Base-by-base conservation (phyloP, 2,329 filamentous ascomycete genomes). In the Clarireedia homoeocarpa region DNA sequence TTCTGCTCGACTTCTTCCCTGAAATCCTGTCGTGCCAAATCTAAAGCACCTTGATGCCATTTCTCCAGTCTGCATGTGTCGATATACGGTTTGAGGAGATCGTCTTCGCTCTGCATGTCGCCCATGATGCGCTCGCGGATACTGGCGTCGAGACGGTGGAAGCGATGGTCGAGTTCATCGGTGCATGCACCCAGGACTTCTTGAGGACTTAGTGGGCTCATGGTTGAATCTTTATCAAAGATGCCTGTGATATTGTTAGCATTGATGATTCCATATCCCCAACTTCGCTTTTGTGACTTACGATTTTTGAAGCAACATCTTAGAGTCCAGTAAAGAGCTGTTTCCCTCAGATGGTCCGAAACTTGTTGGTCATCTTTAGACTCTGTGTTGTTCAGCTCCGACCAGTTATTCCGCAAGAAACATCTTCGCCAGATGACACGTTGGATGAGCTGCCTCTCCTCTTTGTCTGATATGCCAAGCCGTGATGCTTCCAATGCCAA, bases 391-490 rank as follows among this genome's bases (percentile, higher is more conserved):
- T 94, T 92, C 67, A 95, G 80, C 57, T 75, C 77, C 26, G 80
- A 75, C 94, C 94, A 99, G 67, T 96, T 83, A 69, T 96, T 91
- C 50, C 85, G 83, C 62, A 92, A 79, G 66, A 88, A 88, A 59
- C 90, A 86, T 53, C 94, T 83, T 67, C 94, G 86, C 94, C 94
- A 99, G 60, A 97, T 88, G n/a, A 83, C 71, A 58, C 75, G 76
- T 51, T 81, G 72, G 38, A 79, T 68, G 34, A 76, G 73, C 26
- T 85, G 78, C 60, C 79, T 77, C 47, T 80, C 77, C n/a, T 81
- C 78, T 17, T 75, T 83, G 61, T 74, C 75, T 64, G 70, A 76
- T 64, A 77, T 78, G 62, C 74, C 82, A 67, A 74, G 78, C 20
- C 54, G 56, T 5, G 59, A 53, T 14, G 63, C 68, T 58, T 74